These are phyloP conservation scores for Phytopythium kandeliae DNA, from an alignment of 352 stramenopile genomes.

Conservation along the genomic window DNA sequence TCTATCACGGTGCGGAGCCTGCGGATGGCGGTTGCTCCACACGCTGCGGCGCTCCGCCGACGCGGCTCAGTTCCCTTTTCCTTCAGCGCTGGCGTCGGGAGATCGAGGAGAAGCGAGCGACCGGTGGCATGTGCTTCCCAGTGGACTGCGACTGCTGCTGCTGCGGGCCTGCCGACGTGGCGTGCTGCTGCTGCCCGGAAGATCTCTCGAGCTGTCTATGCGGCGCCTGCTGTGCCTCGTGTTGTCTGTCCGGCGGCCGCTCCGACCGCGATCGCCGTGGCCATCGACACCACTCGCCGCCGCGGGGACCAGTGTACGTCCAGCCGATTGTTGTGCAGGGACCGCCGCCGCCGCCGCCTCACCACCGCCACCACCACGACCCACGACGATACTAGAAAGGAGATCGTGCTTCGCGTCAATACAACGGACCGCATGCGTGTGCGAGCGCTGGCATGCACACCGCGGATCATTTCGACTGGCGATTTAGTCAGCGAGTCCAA, in stretches of 20 bases:
- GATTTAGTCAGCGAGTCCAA: no score
- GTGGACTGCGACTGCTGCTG: slow-evolving; percentile 3
- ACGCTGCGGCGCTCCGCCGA: no score
- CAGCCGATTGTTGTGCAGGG: slow-evolving; percentile 23
- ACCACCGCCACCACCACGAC: slow-evolving; percentile 1
- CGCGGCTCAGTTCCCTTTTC: no score
- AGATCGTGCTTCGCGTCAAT: no score
- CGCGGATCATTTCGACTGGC: no score
- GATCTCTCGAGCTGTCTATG: slow-evolving; percentile 19
- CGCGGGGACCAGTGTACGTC: slow-evolving; percentile 25
- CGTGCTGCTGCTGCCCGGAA: slow-evolving; percentile 10
- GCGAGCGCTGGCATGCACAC: no score
- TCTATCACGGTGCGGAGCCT: no score
- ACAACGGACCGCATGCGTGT: no score
- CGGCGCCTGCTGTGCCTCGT: slow-evolving; percentile 14
- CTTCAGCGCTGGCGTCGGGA: neutral
- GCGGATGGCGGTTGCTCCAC: no score
- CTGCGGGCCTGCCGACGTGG: neutral
- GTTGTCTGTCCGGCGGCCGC: slow-evolving; percentile 11
- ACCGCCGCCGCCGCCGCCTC: slow-evolving; percentile 8
- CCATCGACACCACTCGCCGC: slow-evolving; percentile 11
- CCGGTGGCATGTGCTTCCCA: neutral
- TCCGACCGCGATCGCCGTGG: slow-evolving; percentile 10
- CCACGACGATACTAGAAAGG: no score
- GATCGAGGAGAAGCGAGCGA: no score